Base-by-base conservation (phyloP, 257 asterid species). In the Echites panduratus region DNA sequence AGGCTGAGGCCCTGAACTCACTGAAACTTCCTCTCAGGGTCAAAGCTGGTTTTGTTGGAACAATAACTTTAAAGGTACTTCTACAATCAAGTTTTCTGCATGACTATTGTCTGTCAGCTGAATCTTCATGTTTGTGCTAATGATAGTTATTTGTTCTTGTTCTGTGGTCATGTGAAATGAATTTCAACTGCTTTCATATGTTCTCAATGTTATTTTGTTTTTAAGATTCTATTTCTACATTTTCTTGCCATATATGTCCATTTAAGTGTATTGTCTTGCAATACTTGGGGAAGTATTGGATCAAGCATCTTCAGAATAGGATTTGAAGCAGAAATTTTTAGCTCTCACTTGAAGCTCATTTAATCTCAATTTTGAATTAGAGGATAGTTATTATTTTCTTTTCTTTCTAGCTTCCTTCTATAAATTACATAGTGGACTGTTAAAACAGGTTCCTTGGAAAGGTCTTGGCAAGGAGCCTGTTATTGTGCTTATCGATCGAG, bases 401-500 rank as follows among this genome's bases (percentile, higher is more conserved):
- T n/a, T 70, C 66, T 4, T 64, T 71, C 20, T 54, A 16, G 9
- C 38, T 38, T 26, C 32, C 35, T 44, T 6, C 38, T 57, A 27
- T 43, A 24, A 44, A n/a, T 66, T 65, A 44, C 45, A 4, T 0
- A 43, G 9, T 59, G 59, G 14, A 56, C 47, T 16, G n/a, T 19
- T 58, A 59, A 12, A 74, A 80, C 75, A 94, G 99, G 99, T 94
- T 75, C 99, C 99, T 72, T 94, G 99, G 99, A 94, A 94, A 84
- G 76, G 99, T 78, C 98, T 94, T 67, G 99, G 99, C 72, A 94
- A 94, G 88, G 99, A 94, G 88, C 99, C 99, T 3, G 99, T 94
- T 73, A 92, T 94, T 79, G 99, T 94, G 86, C 93, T 89, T 70
- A 92, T 94, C 75, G 99, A 94, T 80, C 89, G 85, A 79, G 93